Evolutionary conservation across 331 rosid genomes (phyloP).

Genomic region (Malus hybrid): DNA sequence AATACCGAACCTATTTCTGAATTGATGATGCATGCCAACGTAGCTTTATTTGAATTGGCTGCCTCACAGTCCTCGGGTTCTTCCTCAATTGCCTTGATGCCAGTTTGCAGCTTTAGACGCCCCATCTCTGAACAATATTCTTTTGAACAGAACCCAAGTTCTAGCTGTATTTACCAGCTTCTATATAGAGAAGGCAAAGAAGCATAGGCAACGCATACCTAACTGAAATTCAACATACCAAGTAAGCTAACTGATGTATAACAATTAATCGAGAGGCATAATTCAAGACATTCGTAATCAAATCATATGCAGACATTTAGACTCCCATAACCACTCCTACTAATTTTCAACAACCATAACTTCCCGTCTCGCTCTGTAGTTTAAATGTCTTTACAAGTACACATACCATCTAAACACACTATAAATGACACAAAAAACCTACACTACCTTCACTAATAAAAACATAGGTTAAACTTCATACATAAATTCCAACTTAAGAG

Average conservation of each 20-base stretch:
- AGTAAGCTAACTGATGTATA: slow-evolving; percentile 13
- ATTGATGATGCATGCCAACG: slow-evolving; percentile 79
- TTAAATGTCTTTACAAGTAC: not conserved
- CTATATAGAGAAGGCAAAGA: slow-evolving; percentile 17
- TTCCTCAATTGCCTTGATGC: slow-evolving; percentile 74
- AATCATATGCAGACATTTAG: not conserved
- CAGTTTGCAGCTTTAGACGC: slow-evolving; percentile 69
- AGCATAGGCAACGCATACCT: slow-evolving; percentile 16
- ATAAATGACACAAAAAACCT: not conserved
- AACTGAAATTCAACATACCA: slow-evolving; percentile 14
- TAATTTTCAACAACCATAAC: not conserved
- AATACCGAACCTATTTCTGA: slow-evolving; percentile 87
- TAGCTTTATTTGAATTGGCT: slow-evolving; percentile 47
- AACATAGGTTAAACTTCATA: not conserved
- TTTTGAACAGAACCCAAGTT: slow-evolving; percentile 19
- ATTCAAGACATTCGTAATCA: not conserved
- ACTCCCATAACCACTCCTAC: not conserved
- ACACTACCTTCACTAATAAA: not conserved
- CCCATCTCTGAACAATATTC: slow-evolving; percentile 53
- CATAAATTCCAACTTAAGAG: not conserved
- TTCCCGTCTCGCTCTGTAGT: not conserved
- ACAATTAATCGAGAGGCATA: not conserved
- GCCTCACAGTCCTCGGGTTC: slow-evolving; percentile 78
- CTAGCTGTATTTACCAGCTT: slow-evolving; percentile 24
- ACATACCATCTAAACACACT: not conserved